phyloP scores from a whole-genome alignment of 306 rosid genomes.

The Gleditsia sinensis region DNA sequence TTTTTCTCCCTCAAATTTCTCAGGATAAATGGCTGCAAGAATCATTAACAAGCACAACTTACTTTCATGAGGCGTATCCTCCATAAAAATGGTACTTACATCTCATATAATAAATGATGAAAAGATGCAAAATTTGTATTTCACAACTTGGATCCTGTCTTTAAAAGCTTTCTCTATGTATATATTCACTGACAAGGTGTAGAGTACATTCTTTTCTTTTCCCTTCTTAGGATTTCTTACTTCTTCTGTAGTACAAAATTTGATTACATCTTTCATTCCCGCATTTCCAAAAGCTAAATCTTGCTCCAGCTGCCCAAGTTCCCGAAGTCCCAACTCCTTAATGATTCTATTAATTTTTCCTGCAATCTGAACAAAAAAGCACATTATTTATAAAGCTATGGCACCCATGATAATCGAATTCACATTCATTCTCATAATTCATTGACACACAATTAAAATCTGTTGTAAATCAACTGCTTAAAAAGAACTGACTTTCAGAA shows the following conservation, averaged over 20 bases:
- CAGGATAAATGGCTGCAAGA: conserved; percentile 90
- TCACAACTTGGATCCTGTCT: conserved; percentile 10
- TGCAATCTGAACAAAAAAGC: conserved; percentile 68
- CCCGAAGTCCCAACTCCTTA: conserved; percentile 77
- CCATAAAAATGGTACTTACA: conserved; percentile 42
- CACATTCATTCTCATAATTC: not conserved
- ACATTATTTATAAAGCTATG: conserved; percentile 23
- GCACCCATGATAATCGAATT: conserved; percentile 13
- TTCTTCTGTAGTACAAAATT: conserved; percentile 68
- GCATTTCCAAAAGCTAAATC: conserved; percentile 96
- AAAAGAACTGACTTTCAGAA: conserved; percentile 18
- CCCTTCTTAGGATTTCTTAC: conserved; percentile 46
- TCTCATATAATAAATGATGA: conserved; percentile 15
- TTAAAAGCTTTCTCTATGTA: not conserved
- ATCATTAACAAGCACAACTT: conserved; percentile 94
- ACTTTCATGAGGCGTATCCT: conserved; percentile 81
- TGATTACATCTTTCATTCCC: conserved; percentile 86
- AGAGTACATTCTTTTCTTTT: conserved; percentile 13
- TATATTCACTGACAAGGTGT: conserved; percentile 7
- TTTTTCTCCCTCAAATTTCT: conserved; percentile 89
- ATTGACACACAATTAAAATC: conserved; percentile 13
- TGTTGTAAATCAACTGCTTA: conserved; percentile 14
- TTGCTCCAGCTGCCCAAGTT: conserved; percentile 89
- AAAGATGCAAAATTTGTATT: conserved; percentile 2
- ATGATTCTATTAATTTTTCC: conserved; percentile 76